Conservation (phyloP, 1,284 basidiomycete species). For the Pyrrhoderma noxium region DNA sequence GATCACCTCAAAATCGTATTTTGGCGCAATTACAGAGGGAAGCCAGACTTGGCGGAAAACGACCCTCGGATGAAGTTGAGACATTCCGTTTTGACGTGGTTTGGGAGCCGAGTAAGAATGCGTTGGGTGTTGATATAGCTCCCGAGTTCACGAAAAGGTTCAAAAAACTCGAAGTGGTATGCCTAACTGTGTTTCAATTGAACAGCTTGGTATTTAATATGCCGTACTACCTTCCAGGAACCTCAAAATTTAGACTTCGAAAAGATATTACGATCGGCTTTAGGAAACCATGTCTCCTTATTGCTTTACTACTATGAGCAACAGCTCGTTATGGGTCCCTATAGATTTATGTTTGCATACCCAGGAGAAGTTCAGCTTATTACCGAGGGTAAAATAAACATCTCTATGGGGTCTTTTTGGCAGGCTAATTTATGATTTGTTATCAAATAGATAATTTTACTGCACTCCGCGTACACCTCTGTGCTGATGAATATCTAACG, state of each 20-base stretch:
- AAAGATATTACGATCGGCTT: conserved; percentile 47
- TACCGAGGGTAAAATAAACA: conserved; percentile 38
- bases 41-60: conserved; percentile 44
- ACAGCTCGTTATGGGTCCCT: conserved; percentile 43
- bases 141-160: conserved; percentile 33
- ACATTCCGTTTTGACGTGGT: conserved; percentile 45
- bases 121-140: conserved; percentile 48
- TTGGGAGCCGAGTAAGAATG: conserved; percentile 60
- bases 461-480: conserved; percentile 57
- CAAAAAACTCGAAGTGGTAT: conserved; percentile 42
- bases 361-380: conserved; percentile 49
- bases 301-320: conserved; percentile 49
- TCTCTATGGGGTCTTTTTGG: conserved; percentile 10
- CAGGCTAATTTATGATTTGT: too few relatives aligned
- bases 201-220: too few relatives aligned
- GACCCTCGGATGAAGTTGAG: conserved; percentile 67
- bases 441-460: conserved; percentile 45
- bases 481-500: conserved; percentile 63
- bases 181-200: conserved; percentile 10
- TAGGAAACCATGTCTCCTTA: conserved; percentile 52
- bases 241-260: conserved; percentile 66
- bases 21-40: conserved; percentile 56
- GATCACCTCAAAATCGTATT: conserved; percentile 45
- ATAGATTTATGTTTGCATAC: conserved; percentile 49
- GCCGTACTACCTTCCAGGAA: conserved; percentile 50